A percentile compares a stretch with the other conserved stretches of the same genome.
Evolutionary conservation across 2,329 filamentous ascomycete genomes (phyloP).

Genomic region (Phialophora chinensis): DNA sequence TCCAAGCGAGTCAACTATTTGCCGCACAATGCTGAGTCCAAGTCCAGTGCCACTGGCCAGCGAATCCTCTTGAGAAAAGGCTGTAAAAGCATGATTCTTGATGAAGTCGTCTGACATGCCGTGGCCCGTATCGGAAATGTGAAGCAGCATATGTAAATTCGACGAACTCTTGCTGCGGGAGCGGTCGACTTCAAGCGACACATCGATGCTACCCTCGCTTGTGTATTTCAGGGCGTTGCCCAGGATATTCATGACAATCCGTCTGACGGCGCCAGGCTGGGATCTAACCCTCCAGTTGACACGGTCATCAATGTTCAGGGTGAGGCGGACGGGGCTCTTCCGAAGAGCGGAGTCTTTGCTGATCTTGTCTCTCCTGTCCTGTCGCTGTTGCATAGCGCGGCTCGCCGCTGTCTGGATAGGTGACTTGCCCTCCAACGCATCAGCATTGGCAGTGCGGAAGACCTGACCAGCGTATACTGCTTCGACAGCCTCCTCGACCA

Average conservation of each 20-base stretch:
- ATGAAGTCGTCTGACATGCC: constrained; percentile 70
- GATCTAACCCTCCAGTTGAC: constrained; percentile 61
- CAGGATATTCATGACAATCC: constrained; percentile 68
- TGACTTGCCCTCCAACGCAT: constrained; percentile 27
- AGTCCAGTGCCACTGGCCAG: constrained; percentile 59
- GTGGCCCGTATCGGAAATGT: constrained; percentile 67
- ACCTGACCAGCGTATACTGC: constrained; percentile 59
- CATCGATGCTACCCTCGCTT: constrained; percentile 56
- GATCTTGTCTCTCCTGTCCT: constrained; percentile 18
- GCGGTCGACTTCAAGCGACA: constrained; percentile 48
- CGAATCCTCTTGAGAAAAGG: constrained; percentile 64
- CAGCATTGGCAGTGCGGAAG: constrained; percentile 34
- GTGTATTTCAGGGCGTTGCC: constrained; percentile 70
- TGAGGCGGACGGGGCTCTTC: constrained; percentile 42
- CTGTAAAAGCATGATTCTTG: constrained; percentile 64
- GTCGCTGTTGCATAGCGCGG: constrained; percentile 24
- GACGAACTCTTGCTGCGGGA: constrained; percentile 45
- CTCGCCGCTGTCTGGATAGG: constrained; percentile 24
- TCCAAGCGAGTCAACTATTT: constrained; percentile 65
- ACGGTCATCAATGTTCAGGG: constrained; percentile 59
- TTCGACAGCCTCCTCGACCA: constrained; percentile 53
- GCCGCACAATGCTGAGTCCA: constrained; percentile 68
- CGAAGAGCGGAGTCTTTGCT: constrained; percentile 18
- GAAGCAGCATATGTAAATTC: constrained; percentile 46
- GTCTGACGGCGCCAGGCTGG: constrained; percentile 60